Conservation (phyloP, 495 filamentous ascomycete species). For the Hyaloscypha finlandica region DNA sequence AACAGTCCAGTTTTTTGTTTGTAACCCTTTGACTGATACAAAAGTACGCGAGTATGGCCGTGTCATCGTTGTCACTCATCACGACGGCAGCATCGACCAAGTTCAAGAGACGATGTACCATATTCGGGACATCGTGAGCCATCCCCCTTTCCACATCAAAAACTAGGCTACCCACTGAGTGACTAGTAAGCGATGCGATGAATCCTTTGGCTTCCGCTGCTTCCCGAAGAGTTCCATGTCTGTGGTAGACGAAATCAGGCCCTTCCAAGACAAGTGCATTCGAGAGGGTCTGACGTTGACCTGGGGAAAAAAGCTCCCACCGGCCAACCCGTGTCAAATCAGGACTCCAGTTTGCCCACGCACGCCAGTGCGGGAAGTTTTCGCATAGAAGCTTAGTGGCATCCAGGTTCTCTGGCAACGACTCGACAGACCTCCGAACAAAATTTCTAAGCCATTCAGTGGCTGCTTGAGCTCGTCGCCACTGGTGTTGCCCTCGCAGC, state of each 20-base stretch:
- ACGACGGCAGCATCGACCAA: constrained; percentile 4
- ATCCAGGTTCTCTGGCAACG: not conserved
- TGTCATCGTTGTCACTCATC: not conserved
- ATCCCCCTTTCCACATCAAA: not conserved
- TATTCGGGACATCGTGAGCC: not conserved
- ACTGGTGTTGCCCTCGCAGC: not conserved
- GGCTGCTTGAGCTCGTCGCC: not conserved
- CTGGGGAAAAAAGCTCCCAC: constrained; percentile 5
- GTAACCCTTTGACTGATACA: constrained; percentile 10
- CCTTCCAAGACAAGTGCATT: constrained; percentile 14
- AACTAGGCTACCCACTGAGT: not conserved
- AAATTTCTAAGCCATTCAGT: not conserved
- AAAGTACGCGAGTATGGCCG: constrained; percentile 8
- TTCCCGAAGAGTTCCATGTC: constrained; percentile 14
- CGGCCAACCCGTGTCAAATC: constrained; percentile 1
- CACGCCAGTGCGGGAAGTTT: constrained; percentile 9
- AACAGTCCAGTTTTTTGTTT: not conserved
- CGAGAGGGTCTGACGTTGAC: not conserved
- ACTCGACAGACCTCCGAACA: not conserved
- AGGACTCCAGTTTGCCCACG: constrained; percentile 15
- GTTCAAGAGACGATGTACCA: constrained; percentile 14
- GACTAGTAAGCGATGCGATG: not conserved
- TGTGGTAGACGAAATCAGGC: constrained; percentile 12
- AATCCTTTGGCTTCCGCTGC: constrained; percentile 9
- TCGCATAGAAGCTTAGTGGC: not conserved